Evolutionary conservation across 2,329 filamentous ascomycete genomes (phyloP).

Genomic region (Xylaria sp.): DNA sequence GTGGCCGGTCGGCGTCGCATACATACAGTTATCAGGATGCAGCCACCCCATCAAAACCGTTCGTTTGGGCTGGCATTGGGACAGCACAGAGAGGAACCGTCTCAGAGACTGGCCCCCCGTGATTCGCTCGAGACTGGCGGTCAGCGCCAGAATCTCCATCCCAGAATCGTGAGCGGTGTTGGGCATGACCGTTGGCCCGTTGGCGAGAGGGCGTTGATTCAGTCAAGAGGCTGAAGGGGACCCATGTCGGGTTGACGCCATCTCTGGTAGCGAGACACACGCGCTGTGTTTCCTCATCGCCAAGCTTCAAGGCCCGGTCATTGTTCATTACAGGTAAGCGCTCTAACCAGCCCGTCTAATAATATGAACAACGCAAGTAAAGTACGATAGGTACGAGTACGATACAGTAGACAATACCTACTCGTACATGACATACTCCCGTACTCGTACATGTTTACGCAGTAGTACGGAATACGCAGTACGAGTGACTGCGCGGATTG

Average conservation of each 20-base stretch:
- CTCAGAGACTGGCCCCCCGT: not conserved
- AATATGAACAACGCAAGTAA: not conserved
- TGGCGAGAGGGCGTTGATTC: slow-evolving; percentile 12
- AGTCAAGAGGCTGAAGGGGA: slow-evolving; percentile 17
- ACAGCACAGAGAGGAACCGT: slow-evolving; percentile 17
- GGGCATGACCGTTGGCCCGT: slow-evolving; percentile 16
- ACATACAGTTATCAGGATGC: slow-evolving; percentile 13
- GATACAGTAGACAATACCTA: not conserved
- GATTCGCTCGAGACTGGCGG: slow-evolving; percentile 17
- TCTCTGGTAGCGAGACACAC: slow-evolving; percentile 12
- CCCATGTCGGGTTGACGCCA: not conserved
- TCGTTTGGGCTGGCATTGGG: slow-evolving; percentile 13
- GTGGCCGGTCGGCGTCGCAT: slow-evolving; percentile 7
- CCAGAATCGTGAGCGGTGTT: slow-evolving; percentile 7
- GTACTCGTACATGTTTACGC: no score
- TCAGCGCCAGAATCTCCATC: slow-evolving; percentile 4
- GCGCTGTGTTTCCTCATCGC: not conserved
- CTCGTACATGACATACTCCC: not conserved
- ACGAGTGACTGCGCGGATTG: no score
- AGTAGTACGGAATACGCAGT: not conserved
- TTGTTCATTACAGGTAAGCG: slow-evolving; percentile 6
- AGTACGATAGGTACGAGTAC: no score
- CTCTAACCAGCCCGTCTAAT: slow-evolving; percentile 4
- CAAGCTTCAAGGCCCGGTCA: slow-evolving; percentile 5
- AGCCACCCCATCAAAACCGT: slow-evolving; percentile 13